Conservation (phyloP, 352 stramenopile genomes). For the Phytopythium cucurbitacearum region DNA sequence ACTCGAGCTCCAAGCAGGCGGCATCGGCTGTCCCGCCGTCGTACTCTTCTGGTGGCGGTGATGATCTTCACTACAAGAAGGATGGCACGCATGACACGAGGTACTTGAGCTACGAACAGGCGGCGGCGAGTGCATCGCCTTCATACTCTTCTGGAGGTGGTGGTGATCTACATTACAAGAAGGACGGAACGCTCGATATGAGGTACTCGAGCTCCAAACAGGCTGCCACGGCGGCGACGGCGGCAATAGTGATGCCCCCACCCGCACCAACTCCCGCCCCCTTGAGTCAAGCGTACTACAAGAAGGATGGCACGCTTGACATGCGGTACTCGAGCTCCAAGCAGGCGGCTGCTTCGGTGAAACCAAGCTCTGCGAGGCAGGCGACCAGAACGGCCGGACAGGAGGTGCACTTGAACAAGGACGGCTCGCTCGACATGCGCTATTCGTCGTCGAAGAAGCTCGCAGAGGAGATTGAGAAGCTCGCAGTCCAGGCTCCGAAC, state of each 20-base stretch:
- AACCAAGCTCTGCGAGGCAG: too few relatives aligned
- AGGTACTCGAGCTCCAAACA: conserved; percentile 8
- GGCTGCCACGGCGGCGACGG: conserved; percentile 5
- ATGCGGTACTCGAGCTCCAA: conserved; percentile 24
- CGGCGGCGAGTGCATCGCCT: conserved; percentile 2
- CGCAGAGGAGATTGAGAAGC: conserved; percentile 14
- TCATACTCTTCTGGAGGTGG: neutral
- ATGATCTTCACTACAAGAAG: conserved; percentile 22
- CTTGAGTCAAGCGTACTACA: conserved; percentile 10
- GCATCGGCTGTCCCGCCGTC: neutral
- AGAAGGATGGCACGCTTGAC: conserved; percentile 15
- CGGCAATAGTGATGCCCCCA: conserved; percentile 1
- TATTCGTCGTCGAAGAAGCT: conserved; percentile 20
- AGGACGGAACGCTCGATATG: conserved; percentile 7
- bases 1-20: neutral
- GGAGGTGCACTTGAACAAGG: conserved; percentile 17
- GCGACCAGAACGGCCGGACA: neutral
- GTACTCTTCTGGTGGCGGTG: too few relatives aligned
- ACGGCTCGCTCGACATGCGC: conserved; percentile 17
- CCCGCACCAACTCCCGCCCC: conserved; percentile 1
- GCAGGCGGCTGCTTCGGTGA: conserved; percentile 4
- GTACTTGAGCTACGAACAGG: conserved; percentile 11
- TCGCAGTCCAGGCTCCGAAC: conserved; percentile 7
- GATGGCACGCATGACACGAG: conserved; percentile 16
- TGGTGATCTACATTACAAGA: conserved; percentile 9